Evolutionary conservation across 345 rosid genomes (phyloP), one percentile per base, ranked within the genome.

Genomic region (Ailanthus altissimus): DNA sequence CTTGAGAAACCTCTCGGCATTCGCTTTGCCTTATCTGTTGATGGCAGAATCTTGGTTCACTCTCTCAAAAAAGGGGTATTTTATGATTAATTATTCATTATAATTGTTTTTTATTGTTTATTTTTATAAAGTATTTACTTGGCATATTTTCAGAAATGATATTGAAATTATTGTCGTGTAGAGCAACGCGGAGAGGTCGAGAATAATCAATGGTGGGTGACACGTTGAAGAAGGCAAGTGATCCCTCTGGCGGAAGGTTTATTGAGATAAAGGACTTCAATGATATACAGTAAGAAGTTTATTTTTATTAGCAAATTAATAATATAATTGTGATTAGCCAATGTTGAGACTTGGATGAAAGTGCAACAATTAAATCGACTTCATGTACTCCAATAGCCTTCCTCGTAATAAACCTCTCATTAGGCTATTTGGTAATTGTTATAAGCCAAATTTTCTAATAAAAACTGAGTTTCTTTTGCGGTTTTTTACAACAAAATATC

Each of bases 131-230:
- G 25, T 16, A 10, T 42, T 69, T 42, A 28, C n/a, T 40, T 42
- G 8, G 12, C 23, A 46, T 3, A 7, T 3, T 68, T 18, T 13
- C 64, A 6, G n/a, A 25, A 6, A 14, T 47, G 20, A 12, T 42
- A 53, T 75, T 65, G 42, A 38, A 43, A 40, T 18, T 21, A 16
- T 16, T 73, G 45, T 47, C 53, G 60, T 72, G 68, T 75, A 94
- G 98, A 89, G 97, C 11, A 91, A 93, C 81, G 97, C 98, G 18
- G 98, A 93, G 87, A 90, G 86, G 88, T 88, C 98, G 74, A 91
- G 95, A 74, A 89, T 94, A 61, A 80, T 94, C 42, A 90, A n/a
- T 94, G 97, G 98, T 93, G 1, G 98, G 98, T 57, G 98, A 94
- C 69, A 76, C 94, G 11, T 80, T 93, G 73, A 94, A 91, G 83